Evolutionary conservation across 441 rosid genomes (phyloP), one percentile per base, ranked within the genome.

Genomic region (Adansonia madagascariensis): DNA sequence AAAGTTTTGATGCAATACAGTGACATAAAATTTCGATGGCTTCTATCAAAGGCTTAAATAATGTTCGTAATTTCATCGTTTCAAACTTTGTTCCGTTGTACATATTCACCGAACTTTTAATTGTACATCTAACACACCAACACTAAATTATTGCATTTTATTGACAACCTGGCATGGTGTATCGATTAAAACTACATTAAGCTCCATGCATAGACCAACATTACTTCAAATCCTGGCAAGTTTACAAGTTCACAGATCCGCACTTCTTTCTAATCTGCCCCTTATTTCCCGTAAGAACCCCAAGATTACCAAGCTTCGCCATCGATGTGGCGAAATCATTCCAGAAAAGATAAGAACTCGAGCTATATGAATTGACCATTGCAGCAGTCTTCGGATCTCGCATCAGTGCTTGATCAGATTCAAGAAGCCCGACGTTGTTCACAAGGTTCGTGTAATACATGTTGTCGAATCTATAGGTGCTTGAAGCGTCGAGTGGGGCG

Each of bases 241-340:
- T 70, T 27, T 35, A 71, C 78, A 83, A 83, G 77, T 92, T 92
- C 20, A 90, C 86, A 79, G 85, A 78, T 11, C 95, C 86, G 73
- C 97, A 92, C 77, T 79, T 86, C 79, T 65, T 86, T 83, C 97
- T 88, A 75, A 94, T 85, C 59, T 90, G 85, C 20, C 97, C 97
- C 53, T 86, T 74, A 20, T 53, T 50, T 75, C 97, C 97, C 0
- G 91, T 89, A 52, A 90, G 80, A 46, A 90, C 79, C 18, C 94
- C 97, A 1, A 92, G 47, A 6, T 84, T 88, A 8, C 88, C 85
- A 68, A 94, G 78, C 87, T 89, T 91, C 27, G 84, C 84, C 98
- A 92, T 92, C 1, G 98, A 92, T 20, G 85, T 73, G n/a, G 87
- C 92, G 11, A 92, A 91, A 76, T 92, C 97, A 49, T 44, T 86